Percentiles rank a stretch among this genome's conserved stretches.
phyloP scores from a whole-genome alignment of 306 rosid genomes.

The Cercis canadensis region DNA sequence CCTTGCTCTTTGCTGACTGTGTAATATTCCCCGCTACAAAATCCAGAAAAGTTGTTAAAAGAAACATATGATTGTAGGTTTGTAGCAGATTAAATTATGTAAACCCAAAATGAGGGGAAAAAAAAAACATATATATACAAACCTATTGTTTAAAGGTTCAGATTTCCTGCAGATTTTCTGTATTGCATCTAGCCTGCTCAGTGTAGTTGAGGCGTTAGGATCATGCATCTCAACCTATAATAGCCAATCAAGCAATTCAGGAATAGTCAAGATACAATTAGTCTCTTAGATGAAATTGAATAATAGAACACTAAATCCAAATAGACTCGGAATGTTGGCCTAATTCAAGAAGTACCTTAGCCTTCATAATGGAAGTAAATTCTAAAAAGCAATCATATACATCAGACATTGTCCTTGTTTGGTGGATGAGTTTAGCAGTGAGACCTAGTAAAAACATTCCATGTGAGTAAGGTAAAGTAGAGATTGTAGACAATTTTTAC shows the following conservation, averaged over 20 bases:
- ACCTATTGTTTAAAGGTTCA: neutral
- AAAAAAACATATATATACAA: neutral
- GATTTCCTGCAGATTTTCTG: conserved; percentile 15
- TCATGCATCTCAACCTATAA: conserved; percentile 14
- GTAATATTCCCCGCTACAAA: neutral
- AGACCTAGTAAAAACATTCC: neutral
- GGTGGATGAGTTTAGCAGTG: conserved; percentile 17
- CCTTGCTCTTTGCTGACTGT: neutral
- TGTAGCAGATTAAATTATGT: too few species aligned
- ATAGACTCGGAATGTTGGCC: too few species aligned
- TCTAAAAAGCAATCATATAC: neutral
- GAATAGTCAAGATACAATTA: neutral
- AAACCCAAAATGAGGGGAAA: neutral
- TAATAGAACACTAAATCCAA: neutral
- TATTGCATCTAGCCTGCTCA: conserved; percentile 12
- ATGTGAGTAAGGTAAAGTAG: neutral
- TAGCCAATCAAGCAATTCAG: neutral
- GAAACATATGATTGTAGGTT: neutral
- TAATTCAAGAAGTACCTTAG: neutral
- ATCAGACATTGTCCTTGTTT: conserved; percentile 16
- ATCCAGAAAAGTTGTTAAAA: neutral
- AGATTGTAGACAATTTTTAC: neutral
- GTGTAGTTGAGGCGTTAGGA: conserved; percentile 4
- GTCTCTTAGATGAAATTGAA: neutral
- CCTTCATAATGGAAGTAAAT: conserved; percentile 8